Conservation (phyloP, 805 yeast genomes). For the Ascoidea rubescens region DNA sequence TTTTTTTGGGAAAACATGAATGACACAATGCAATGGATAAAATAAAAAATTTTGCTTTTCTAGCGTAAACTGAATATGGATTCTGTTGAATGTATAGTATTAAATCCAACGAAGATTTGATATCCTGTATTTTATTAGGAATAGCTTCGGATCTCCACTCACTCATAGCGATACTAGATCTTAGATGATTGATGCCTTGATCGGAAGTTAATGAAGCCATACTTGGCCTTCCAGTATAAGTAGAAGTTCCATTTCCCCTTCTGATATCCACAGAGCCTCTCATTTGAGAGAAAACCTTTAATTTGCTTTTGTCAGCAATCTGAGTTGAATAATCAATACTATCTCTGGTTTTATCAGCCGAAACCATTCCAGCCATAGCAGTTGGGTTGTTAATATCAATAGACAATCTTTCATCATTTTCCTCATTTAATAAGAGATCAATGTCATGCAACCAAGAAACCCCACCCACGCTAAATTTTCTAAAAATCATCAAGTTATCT, state of each 20-base stretch:
- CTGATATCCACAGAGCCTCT: slow-evolving; percentile 26
- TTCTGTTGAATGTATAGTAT: slow-evolving; percentile 54
- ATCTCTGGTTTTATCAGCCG: slow-evolving; percentile 3
- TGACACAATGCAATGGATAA: slow-evolving; percentile 80
- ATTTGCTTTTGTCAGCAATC: not conserved
- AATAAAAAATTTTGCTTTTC: slow-evolving; percentile 65
- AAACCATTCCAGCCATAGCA: slow-evolving; percentile 10
- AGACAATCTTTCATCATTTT: slow-evolving; percentile 8
- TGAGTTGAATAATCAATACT: not conserved
- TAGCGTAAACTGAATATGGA: slow-evolving; percentile 59
- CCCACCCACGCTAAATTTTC: slow-evolving; percentile 81
- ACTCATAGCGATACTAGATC: not conserved
- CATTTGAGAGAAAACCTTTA: too few relatives aligned
- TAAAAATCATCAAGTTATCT: slow-evolving; percentile 84
- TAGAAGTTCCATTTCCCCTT: slow-evolving; percentile 23
- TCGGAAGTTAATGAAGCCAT: slow-evolving; percentile 28
- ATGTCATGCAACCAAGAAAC: slow-evolving; percentile 78
- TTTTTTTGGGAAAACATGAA: slow-evolving; percentile 66
- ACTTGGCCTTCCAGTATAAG: slow-evolving; percentile 41
- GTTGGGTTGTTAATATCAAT: not conserved
- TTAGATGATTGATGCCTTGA: slow-evolving; percentile 3
- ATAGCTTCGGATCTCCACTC: slow-evolving; percentile 37
- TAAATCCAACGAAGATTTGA: slow-evolving; percentile 50
- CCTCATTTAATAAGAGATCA: slow-evolving; percentile 27
- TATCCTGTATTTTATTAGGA: slow-evolving; percentile 26